A percentile compares a stretch with the other conserved stretches of the same genome.
phyloP scores from a whole-genome alignment of 768 basidiomycete genomes.

The Infundibulicybe gibba region DNA sequence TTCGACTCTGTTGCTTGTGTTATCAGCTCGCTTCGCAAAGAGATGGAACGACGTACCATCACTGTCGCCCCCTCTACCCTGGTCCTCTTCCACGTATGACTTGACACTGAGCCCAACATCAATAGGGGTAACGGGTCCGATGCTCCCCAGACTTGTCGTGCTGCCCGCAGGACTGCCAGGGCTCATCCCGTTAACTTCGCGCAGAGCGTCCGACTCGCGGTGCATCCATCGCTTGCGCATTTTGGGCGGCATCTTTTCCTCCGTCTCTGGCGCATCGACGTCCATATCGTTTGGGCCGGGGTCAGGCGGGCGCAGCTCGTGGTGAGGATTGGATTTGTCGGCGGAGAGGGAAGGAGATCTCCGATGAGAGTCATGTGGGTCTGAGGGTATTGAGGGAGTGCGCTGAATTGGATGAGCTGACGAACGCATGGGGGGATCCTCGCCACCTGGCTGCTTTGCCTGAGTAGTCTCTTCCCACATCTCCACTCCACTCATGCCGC shows the following conservation, averaged over 20 bases:
- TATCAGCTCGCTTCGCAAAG: neutral
- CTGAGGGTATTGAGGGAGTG: constrained; percentile 4
- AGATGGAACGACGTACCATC: constrained; percentile 11
- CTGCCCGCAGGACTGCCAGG: neutral
- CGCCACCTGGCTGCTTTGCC: neutral
- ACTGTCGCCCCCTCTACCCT: constrained; percentile 4
- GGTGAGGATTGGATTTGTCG: neutral
- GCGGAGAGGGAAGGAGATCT: neutral
- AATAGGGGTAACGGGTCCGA: neutral
- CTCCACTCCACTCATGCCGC: constrained; percentile 65
- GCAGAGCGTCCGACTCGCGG: constrained; percentile 18
- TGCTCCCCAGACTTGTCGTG: neutral
- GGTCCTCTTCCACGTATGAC: too few relatives aligned
- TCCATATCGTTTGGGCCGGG: neutral
- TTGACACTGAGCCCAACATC: constrained; percentile 6
- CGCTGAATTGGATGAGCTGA: neutral
- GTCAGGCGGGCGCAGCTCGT: neutral
- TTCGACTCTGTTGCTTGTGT: constrained; percentile 13
- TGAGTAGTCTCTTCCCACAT: constrained; percentile 21
- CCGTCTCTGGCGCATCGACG: constrained; percentile 3
- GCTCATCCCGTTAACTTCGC: constrained; percentile 4
- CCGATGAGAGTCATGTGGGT: constrained; percentile 1
- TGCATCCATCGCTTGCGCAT: constrained; percentile 49
- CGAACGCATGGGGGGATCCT: neutral
- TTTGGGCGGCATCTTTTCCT: constrained; percentile 50